phyloP scores from a whole-genome alignment of 192 early-diverging fungal species.

The Backusella circina region DNA sequence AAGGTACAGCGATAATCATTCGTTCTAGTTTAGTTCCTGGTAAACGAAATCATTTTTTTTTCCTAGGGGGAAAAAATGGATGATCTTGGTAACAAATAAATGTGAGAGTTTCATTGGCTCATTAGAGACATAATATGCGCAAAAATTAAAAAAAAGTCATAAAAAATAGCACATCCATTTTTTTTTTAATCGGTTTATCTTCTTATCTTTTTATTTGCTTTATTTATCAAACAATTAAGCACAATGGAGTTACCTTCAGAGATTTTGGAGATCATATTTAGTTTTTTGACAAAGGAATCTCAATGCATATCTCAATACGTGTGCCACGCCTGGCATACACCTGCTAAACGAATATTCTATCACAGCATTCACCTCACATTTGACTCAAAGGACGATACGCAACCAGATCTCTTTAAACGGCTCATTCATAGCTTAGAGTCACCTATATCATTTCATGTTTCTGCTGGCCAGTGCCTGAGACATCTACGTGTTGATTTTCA shows the following conservation, averaged over 20 bases:
- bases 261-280: neutral
- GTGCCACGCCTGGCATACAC: neutral
- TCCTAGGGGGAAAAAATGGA: neutral
- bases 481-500: neutral
- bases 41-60: neutral
- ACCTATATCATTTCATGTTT: neutral
- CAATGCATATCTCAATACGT: neutral
- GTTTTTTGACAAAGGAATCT: neutral
- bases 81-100: neutral
- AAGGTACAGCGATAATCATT: neutral
- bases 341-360: neutral
- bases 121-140: neutral
- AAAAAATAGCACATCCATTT: neutral
- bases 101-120: neutral
- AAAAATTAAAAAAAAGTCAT: neutral
- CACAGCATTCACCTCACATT: neutral
- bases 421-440: neutral
- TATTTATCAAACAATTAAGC: neutral
- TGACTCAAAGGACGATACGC: neutral
- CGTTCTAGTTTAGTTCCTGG: neutral
- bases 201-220: conserved; percentile 3
- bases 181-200: neutral
- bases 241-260: neutral
- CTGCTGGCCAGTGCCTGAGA: neutral
- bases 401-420: neutral